Percentiles rank a stretch among this genome's conserved stretches.
These are phyloP conservation scores for Colletotrichum endophyticum DNA, from an alignment of 2,329 filamentous ascomycete species.

Conservation along the genomic window DNA sequence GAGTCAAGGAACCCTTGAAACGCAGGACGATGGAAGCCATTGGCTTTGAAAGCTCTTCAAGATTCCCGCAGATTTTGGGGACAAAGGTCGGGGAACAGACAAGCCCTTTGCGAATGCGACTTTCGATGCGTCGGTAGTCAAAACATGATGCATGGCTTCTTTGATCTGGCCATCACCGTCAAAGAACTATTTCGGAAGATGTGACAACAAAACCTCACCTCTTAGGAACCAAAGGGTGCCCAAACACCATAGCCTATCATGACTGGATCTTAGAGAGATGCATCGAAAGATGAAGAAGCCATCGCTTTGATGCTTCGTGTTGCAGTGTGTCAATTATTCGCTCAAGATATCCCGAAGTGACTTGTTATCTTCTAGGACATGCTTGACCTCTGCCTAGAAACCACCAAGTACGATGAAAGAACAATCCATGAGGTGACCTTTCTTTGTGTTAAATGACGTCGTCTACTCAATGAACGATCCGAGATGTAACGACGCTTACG, in stretches of 20 bases:
- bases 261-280: neutral
- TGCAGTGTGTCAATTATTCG: neutral
- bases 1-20: neutral
- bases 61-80: neutral
- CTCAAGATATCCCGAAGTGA: neutral
- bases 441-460: neutral
- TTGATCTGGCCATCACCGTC: neutral
- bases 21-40: neutral
- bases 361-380: neutral
- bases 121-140: neutral
- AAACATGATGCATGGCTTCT: neutral
- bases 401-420: neutral
- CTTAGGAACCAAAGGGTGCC: neutral
- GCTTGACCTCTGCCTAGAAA: neutral
- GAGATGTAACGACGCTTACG: neutral
- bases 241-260: neutral
- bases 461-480: neutral
- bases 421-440: neutral
- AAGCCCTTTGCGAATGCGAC: neutral
- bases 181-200: neutral
- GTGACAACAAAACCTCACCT: rapidly evolving
- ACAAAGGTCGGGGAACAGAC: neutral
- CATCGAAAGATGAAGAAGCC: neutral
- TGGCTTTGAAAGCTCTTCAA: neutral
- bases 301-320: neutral